phyloP scores from a whole-genome alignment of 2,329 filamentous ascomycete genomes.

The Arthroderma sp. region DNA sequence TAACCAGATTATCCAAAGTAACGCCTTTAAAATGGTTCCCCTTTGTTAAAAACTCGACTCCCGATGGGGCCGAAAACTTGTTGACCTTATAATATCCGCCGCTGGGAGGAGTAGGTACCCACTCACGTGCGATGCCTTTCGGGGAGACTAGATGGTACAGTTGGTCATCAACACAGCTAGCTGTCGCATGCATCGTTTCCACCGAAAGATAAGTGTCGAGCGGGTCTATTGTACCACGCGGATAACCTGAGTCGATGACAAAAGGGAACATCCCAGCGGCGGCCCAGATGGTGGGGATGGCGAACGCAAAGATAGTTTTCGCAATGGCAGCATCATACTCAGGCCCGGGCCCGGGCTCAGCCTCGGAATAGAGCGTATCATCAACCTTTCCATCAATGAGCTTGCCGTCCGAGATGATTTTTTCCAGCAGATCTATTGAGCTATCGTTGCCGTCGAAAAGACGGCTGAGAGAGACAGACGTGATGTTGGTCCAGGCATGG shows the following conservation, averaged over 20 bases:
- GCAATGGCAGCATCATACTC: neutral
- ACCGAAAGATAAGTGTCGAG: neutral
- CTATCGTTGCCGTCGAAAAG: neutral
- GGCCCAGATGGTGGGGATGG: neutral
- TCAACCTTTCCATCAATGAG: slow-evolving; percentile 2
- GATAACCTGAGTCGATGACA: slow-evolving; percentile 13
- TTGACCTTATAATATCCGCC: neutral
- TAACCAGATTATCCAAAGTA: neutral
- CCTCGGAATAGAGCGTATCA: neutral
- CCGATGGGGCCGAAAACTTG: neutral
- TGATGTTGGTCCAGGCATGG: neutral
- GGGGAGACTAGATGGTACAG: slow-evolving; percentile 14
- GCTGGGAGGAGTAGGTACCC: neutral
- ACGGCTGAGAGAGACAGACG: neutral
- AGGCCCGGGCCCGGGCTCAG: neutral
- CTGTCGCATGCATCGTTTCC: slow-evolving; percentile 3
- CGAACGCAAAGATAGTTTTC: neutral
- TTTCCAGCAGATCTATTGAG: neutral
- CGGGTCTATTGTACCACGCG: slow-evolving; percentile 9
- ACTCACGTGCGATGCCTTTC: slow-evolving; percentile 16
- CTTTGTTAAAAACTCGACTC: neutral
- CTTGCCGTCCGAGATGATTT: slow-evolving; percentile 3
- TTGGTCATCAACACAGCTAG: slow-evolving; percentile 6
- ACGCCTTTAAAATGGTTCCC: neutral
- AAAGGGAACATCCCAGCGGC: slow-evolving; percentile 5